A percentile compares a stretch with the other conserved stretches of the same genome.
These are phyloP conservation scores for Globisporangium spiculum DNA, from an alignment of 352 stramenopile species.

Conservation along the genomic window DNA sequence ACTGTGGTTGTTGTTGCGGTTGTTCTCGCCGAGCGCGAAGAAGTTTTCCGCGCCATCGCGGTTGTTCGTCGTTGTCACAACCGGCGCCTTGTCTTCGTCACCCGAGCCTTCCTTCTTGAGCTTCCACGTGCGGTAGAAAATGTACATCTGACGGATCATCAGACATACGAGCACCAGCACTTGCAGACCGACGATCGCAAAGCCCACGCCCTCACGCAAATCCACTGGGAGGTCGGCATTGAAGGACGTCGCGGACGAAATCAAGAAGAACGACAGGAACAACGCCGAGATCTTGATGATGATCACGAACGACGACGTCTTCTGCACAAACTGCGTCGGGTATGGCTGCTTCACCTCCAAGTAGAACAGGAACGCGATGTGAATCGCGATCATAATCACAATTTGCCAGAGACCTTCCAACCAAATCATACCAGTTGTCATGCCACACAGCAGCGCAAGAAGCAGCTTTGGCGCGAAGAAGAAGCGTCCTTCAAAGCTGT, in stretches of 20 bases:
- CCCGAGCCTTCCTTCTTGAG: conserved; percentile 47
- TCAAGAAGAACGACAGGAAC: conserved; percentile 77
- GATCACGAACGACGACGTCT: conserved; percentile 85
- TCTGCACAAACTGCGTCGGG: conserved; percentile 78
- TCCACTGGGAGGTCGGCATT: conserved; percentile 67
- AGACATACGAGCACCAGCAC: conserved; percentile 78
- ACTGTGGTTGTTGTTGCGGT: conserved; percentile 23
- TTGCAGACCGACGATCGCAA: conserved; percentile 79
- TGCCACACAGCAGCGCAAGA: conserved; percentile 66
- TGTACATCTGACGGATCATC: conserved; percentile 83
- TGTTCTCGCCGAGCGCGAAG: conserved; percentile 42
- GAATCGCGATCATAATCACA: conserved; percentile 63
- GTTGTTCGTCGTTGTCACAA: conserved; percentile 45
- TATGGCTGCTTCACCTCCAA: conserved; percentile 84
- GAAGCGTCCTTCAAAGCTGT: conserved; percentile 84
- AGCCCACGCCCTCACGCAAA: conserved; percentile 69
- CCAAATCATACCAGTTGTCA: conserved; percentile 81
- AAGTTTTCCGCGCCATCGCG: conserved; percentile 47
- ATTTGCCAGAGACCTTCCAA: conserved; percentile 76
- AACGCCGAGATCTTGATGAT: conserved; percentile 89
- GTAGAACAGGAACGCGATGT: conserved; percentile 82
- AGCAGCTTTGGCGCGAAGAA: conserved; percentile 87
- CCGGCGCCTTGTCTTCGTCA: conserved; percentile 61
- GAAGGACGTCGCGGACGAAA: conserved; percentile 68
- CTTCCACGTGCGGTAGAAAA: conserved; percentile 87